Conservation (phyloP, 1,284 basidiomycete species). For the Leccinum griseonigrum region DNA sequence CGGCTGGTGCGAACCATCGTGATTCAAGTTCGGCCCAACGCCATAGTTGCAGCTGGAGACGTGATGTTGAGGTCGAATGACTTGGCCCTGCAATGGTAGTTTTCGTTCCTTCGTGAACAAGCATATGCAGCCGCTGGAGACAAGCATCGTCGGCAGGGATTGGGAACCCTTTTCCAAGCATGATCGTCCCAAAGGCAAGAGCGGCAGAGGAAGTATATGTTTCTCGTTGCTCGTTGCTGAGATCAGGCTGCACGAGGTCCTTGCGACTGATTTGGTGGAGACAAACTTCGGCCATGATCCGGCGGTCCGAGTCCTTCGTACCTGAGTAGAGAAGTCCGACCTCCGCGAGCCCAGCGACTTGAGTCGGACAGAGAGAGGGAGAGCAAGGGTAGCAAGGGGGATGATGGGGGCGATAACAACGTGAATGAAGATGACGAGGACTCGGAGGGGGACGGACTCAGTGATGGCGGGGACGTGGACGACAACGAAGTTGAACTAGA, state of each 20-base stretch:
- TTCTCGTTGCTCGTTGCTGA: conserved; percentile 84
- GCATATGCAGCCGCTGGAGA: conserved; percentile 36
- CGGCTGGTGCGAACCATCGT: too few relatives aligned
- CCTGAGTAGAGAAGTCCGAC: conserved; percentile 91
- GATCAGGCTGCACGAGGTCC: conserved; percentile 76
- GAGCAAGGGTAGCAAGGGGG: too few relatives aligned
- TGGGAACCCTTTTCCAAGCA: conserved; percentile 83
- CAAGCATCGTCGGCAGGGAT: conserved; percentile 75
- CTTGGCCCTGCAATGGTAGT: conserved; percentile 35
- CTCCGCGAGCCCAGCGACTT: conserved; percentile 73
- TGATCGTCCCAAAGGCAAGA: conserved; percentile 92
- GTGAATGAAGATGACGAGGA: too few relatives aligned
- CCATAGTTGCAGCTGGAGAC: conserved; percentile 89
- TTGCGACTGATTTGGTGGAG: conserved; percentile 79
- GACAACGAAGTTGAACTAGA: too few relatives aligned
- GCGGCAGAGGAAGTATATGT: conserved; percentile 90
- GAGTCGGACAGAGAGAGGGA: too few relatives aligned
- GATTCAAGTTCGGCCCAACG: conserved; percentile 52
- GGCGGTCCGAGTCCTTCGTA: conserved; percentile 65
- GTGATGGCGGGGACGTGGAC: too few relatives aligned
- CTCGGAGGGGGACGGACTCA: too few relatives aligned
- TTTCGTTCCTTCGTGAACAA: conserved; percentile 63
- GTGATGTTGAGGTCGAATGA: conserved; percentile 84
- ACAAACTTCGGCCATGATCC: conserved; percentile 86
- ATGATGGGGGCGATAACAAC: too few relatives aligned